A percentile compares a stretch with the other conserved stretches of the same genome.
Conservation (phyloP, 2,329 filamentous ascomycete genomes). For the Fusarium lyarnte region DNA sequence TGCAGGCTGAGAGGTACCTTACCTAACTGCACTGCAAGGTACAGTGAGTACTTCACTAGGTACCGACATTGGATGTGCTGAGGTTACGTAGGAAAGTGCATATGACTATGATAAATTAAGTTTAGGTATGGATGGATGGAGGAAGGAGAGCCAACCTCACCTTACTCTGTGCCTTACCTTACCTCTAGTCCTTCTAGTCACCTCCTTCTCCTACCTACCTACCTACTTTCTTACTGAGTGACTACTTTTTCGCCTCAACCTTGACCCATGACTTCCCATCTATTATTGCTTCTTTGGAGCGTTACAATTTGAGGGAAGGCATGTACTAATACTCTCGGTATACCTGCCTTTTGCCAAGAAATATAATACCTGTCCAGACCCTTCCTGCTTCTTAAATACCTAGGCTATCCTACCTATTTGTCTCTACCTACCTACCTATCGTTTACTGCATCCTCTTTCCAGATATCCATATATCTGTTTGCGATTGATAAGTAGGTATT, state of each 20-base stretch:
- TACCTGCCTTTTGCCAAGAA: not conserved
- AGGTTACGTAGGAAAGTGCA: constrained; percentile 1
- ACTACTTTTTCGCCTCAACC: constrained; percentile 14
- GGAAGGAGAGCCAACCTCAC: constrained; percentile 15
- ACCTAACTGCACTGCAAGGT: not conserved
- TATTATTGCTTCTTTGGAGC: constrained; percentile 20
- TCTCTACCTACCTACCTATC: not conserved
- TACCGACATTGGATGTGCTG: not conserved
- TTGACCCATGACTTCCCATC: constrained; percentile 11
- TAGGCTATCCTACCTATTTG: not conserved
- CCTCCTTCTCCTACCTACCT: not conserved
- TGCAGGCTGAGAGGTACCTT: not conserved
- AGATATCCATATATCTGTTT: not conserved
- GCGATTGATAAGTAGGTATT: not conserved
- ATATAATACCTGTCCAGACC: constrained; percentile 23
- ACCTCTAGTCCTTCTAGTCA: not conserved
- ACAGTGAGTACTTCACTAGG: not conserved
- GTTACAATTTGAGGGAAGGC: not conserved
- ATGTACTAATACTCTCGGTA: not conserved
- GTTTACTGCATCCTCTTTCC: not conserved
- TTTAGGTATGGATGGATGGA: not conserved
- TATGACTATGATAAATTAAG: constrained; percentile 15
- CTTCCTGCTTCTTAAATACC: not conserved
- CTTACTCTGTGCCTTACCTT: not conserved
- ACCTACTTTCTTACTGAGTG: not conserved